A percentile compares a stretch with the other conserved stretches of the same genome.
phyloP scores from a whole-genome alignment of 163 green algal species.

The Chlamydomonas reinhardtii region DNA sequence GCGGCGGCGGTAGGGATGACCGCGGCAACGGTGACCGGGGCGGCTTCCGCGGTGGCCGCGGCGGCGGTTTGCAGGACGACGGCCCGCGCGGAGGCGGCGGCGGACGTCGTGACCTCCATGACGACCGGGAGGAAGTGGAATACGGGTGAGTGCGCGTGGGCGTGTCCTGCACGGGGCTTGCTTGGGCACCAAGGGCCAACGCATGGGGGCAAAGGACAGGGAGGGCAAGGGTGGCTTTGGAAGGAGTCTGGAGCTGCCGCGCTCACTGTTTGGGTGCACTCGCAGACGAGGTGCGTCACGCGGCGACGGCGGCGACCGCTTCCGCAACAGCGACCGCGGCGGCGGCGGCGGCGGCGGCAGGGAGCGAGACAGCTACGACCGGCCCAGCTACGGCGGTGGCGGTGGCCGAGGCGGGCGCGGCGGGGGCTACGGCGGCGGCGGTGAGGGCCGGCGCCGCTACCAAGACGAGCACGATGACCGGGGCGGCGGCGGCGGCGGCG shows the following conservation, averaged over 20 bases:
- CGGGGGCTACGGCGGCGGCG: background rate
- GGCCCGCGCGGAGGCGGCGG: background rate
- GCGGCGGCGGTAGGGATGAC: background rate
- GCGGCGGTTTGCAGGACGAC: background rate
- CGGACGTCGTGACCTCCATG: too few species aligned
- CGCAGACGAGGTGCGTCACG: too few species aligned
- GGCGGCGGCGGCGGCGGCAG: background rate
- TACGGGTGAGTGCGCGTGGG: too few species aligned
- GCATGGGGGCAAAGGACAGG: too few species aligned
- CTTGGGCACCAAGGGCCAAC: too few species aligned
- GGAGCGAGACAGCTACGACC: background rate
- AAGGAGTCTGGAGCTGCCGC: too few species aligned
- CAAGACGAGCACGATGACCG: background rate
- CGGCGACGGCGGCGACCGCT: background rate
- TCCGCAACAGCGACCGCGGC: background rate
- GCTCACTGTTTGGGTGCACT: too few species aligned
- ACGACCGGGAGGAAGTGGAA: too few species aligned
- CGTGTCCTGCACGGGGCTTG: too few species aligned
- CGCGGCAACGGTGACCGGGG: background rate
- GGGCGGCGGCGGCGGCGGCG: background rate
- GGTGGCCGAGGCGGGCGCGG: background rate
- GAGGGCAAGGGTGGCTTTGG: too few species aligned
- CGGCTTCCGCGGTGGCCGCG: background rate
- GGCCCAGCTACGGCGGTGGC: background rate
- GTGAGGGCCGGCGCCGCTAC: background rate